Evolutionary conservation across 2,329 filamentous ascomycete species (phyloP), one percentile per base, ranked within the genome.

Genomic region (Sporothrix variecibatus): DNA sequence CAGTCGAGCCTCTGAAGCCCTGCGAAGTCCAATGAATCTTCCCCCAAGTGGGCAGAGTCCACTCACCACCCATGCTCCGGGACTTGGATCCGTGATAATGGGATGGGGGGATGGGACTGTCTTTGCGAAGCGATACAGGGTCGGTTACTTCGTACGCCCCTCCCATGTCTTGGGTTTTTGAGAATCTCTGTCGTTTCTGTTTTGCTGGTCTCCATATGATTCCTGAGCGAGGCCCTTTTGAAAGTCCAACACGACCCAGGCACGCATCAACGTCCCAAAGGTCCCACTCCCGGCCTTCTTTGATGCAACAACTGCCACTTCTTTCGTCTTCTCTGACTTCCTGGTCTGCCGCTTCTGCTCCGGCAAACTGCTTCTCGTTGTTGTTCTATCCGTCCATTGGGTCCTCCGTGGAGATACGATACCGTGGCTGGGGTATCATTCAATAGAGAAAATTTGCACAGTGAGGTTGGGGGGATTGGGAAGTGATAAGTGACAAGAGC

Each of bases 71-170:
- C 75, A 72, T 76, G 75, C 56, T 73, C 75, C 75, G 75, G 75
- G 75, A 72, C 62, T 70, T 71, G 53, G 53, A 75, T 76, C 75
- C 75, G 75, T 64, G 72, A 74, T 72, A 76, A 75, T 74, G 74
- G 73, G 64, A 51, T 71, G 69, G 62, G 40, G 34, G 26, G 17
- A 53, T 51, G 43, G 28, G 67, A 23, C 28, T 28, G 64, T 34
- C 46, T 49, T 23, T 69, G 7, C 51, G 51, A 53, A 53, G 67
- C 46, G 67, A 53, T 56, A 51, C 65, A 67, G 58, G 58, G 58
- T 38, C 31, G 34, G 31, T n/a, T 64, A 23, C 58, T 60, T 60
- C 56, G 34, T 31, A 60, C 56, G 26, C 56, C 56, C 56, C 28
- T 28, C 56, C 56, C 56, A 60, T 31, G 56, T 56, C n/a, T 49